A percentile compares a stretch with the other conserved stretches of the same genome.
Conservation (phyloP, 1,139 yeast species). For the Blastobotrys capitulatus region DNA sequence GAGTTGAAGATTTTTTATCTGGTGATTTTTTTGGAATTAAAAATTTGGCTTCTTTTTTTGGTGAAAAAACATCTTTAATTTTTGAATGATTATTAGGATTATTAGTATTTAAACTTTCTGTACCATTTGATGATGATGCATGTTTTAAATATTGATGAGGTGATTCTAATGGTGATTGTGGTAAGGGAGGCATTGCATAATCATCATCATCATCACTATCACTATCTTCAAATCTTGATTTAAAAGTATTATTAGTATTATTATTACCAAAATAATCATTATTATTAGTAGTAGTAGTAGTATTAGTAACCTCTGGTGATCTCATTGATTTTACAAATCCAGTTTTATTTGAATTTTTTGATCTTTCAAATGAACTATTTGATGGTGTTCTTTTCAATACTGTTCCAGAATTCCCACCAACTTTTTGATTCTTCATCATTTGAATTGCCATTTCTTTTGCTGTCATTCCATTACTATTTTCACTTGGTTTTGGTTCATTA, state of each 20-base stretch:
- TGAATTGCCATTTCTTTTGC: conserved; percentile 5
- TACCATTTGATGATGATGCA: neutral
- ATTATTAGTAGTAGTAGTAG: neutral
- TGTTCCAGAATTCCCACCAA: neutral
- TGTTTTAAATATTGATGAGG: conserved; percentile 6
- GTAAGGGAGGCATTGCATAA: conserved; percentile 11
- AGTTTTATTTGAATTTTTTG: neutral
- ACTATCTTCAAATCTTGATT: conserved; percentile 33
- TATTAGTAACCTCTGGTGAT: neutral
- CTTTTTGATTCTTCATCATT: conserved; percentile 7
- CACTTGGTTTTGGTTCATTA: neutral
- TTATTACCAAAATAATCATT: neutral
- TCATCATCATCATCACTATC: conserved; percentile 25
- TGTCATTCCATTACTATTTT: neutral
- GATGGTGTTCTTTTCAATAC: conserved; percentile 16
- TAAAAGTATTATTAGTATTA: conserved; percentile 16
- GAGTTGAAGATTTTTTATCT: neutral
- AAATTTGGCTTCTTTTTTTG: conserved; percentile 26
- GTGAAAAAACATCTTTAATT: conserved; percentile 29
- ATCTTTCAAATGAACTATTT: conserved; percentile 17
- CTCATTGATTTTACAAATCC: conserved; percentile 24
- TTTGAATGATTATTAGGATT: conserved; percentile 3
- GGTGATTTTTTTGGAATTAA: conserved; percentile 19
- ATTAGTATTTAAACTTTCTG: neutral
- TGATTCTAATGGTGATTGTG: conserved; percentile 7